Base-by-base conservation (phyloP, 345 rosid species). In the Pistacia integerrima region DNA sequence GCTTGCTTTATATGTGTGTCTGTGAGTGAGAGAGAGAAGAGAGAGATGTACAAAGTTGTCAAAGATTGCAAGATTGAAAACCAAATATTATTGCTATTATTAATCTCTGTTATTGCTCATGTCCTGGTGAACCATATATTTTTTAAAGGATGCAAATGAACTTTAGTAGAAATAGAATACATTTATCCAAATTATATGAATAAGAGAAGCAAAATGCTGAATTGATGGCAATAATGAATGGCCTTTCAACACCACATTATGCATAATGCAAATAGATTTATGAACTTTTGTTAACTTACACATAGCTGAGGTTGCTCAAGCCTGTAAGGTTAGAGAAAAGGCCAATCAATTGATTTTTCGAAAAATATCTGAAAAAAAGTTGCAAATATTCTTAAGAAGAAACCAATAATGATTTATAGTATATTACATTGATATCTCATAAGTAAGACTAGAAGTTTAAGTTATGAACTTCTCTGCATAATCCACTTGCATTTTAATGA, bases 41-140 rank as follows among this genome's bases (percentile, higher is more conserved):
- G 68, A 72, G 78, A 81, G 13, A 70, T 88, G 11, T 92, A 94
- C 98, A 94, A 75, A 70, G 95, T 84, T 81, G 96, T 83, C 56
- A 95, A 77, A 59, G 88, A 76, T 41, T 25, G 48, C 65, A 88
- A 76, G 11, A 80, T 75, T 49, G 84, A 69, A 56, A 88, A 65
- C 97, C 97, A n/a, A n/a, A n/a, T n/a, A n/a, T n/a, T n/a, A n/a
- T n/a, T n/a, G 69, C 80, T 84, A 28, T 93, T 95, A n/a, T n/a
- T n/a, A n/a, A n/a, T n/a, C n/a, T n/a, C n/a, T n/a, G n/a, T n/a
- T n/a, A 77, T 89, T 93, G 82, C 98, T 91, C 69, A 93, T 63
- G 76, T 91, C 97, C 84, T 98, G 93, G 87, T 70, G 75, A 14
- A 79, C 36, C 74, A 57, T 62, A 60, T 13, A 51, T 69, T 5